phyloP scores from a whole-genome alignment of 768 basidiomycete genomes.

The Crepidotus variabilis region DNA sequence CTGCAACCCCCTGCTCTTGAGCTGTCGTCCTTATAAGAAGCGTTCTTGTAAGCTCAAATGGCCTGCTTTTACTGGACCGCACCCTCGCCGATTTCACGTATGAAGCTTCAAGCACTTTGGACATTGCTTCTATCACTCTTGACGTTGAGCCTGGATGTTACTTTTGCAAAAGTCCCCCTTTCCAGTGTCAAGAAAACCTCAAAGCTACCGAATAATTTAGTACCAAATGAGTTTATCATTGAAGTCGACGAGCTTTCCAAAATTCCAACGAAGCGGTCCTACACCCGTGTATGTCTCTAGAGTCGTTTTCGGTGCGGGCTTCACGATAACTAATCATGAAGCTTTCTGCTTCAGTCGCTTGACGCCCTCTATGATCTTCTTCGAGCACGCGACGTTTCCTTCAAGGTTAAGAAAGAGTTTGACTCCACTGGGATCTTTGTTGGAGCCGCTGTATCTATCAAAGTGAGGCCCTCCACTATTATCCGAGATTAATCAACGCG shows the following conservation, averaged over 20 bases:
- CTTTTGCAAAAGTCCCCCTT: conserved; percentile 21
- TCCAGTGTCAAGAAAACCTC: conserved; percentile 34
- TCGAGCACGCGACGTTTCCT: conserved; percentile 37
- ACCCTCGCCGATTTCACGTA: too few relatives aligned
- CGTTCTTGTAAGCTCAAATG: too few relatives aligned
- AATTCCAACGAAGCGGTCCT: conserved; percentile 32
- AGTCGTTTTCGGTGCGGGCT: not conserved
- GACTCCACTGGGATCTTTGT: conserved; percentile 50
- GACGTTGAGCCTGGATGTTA: too few relatives aligned
- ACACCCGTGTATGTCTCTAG: conserved; percentile 20
- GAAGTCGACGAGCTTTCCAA: conserved; percentile 43
- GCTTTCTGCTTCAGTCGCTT: conserved; percentile 34
- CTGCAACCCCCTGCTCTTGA: too few relatives aligned
- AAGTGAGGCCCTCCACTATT: conserved; percentile 24
- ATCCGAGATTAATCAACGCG: not conserved
- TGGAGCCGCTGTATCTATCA: conserved; percentile 51
- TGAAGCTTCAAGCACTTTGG: too few relatives aligned
- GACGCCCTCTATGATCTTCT: conserved; percentile 46
- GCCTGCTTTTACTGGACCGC: too few relatives aligned
- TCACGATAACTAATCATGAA: not conserved
- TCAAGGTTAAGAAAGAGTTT: conserved; percentile 49
- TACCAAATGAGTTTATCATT: conserved; percentile 54
- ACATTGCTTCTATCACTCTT: too few relatives aligned
- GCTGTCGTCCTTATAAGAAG: too few relatives aligned
- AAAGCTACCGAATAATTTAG: conserved; percentile 25